Evolutionary conservation across 2,329 filamentous ascomycete genomes (phyloP).

Genomic region (Trichoderma atrobrunneum): DNA sequence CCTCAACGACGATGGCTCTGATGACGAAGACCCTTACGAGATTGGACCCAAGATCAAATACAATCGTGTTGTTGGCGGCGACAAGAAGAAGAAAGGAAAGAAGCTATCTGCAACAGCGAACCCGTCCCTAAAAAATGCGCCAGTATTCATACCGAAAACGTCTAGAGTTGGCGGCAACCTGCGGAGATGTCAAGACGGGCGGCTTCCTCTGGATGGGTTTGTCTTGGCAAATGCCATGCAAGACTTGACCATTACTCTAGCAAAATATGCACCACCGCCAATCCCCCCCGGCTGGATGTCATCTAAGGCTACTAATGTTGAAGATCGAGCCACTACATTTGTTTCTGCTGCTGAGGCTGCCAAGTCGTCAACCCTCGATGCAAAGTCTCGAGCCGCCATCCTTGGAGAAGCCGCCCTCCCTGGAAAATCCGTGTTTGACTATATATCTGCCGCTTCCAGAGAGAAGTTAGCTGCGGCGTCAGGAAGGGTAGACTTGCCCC

Average conservation of each 20-base stretch:
- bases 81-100: constrained; percentile 73
- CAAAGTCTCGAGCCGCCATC: constrained; percentile 71
- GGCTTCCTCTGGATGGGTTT: constrained; percentile 77
- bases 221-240: constrained; percentile 59
- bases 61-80: constrained; percentile 74
- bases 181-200: constrained; percentile 77
- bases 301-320: constrained; percentile 40
- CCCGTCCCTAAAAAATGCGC: constrained; percentile 62
- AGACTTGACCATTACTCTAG: constrained; percentile 31
- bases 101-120: constrained; percentile 53
- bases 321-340: constrained; percentile 37
- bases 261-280: constrained; percentile 59
- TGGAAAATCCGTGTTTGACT: constrained; percentile 95
- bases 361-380: constrained; percentile 71
- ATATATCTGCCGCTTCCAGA: constrained; percentile 72
- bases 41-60: constrained; percentile 89
- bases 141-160: constrained; percentile 69
- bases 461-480: constrained; percentile 73
- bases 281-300: constrained; percentile 75
- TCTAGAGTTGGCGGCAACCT: constrained; percentile 31
- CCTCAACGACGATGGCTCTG: constrained; percentile 88
- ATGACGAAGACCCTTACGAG: constrained; percentile 92
- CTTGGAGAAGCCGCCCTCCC: constrained; percentile 76
- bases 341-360: constrained; percentile 74
- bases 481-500: constrained; percentile 73